Conservation (phyloP, 306 rosid species). For the Vicia sativa region DNA sequence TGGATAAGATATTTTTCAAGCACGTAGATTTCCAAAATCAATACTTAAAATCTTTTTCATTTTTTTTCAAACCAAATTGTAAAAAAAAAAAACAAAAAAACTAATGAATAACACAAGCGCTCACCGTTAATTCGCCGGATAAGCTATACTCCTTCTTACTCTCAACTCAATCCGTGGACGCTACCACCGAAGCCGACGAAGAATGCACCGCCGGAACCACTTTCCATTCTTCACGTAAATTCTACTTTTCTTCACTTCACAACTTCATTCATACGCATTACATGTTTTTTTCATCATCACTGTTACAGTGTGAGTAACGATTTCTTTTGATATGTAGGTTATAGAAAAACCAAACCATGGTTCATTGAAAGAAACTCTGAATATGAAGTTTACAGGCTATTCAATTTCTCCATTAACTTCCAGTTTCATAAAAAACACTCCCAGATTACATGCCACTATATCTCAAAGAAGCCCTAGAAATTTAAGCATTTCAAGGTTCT, state of each 20-base stretch:
- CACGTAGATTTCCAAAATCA: too few species aligned
- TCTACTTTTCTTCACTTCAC: neutral
- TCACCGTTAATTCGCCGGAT: too few species aligned
- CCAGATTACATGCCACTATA: slow-evolving; percentile 44
- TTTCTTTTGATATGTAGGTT: slow-evolving; percentile 47
- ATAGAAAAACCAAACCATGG: slow-evolving; percentile 44
- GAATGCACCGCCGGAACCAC: neutral
- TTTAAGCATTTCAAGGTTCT: slow-evolving; percentile 39
- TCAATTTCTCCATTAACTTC: slow-evolving; percentile 55
- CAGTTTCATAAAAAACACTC: slow-evolving; percentile 45
- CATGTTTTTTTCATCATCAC: neutral
- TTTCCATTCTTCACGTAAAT: slow-evolving; percentile 37
- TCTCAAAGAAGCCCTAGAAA: slow-evolving; percentile 41
- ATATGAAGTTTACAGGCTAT: slow-evolving; percentile 69
- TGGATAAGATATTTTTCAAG: too few species aligned
- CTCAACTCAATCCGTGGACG: neutral
- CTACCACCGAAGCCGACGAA: too few species aligned
- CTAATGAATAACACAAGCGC: too few species aligned
- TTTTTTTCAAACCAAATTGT: too few species aligned
- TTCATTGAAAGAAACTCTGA: slow-evolving; percentile 51
- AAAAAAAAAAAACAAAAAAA: too few species aligned
- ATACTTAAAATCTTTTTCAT: too few species aligned
- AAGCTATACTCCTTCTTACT: neutral
- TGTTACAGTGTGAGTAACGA: neutral
- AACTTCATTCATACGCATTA: slow-evolving; percentile 1